Evolutionary conservation across 345 rosid genomes (phyloP).

Genomic region (Limnanthes douglasii): DNA sequence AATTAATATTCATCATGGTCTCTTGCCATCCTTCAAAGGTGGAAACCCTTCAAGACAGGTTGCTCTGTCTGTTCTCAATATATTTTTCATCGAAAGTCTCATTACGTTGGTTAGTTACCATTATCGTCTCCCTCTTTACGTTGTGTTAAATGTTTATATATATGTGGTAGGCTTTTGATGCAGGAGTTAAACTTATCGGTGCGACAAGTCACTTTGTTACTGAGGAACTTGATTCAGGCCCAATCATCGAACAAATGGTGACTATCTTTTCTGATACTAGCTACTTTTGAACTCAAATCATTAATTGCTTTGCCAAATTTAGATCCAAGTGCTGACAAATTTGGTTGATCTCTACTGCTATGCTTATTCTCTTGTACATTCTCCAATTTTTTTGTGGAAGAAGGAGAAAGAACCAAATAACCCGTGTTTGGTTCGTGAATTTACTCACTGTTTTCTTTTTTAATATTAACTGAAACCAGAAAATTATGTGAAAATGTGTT

Average conservation of each 20-base stretch:
- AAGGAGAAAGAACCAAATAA: too few species aligned
- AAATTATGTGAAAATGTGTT: too few species aligned
- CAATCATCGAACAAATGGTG: conserved; percentile 97
- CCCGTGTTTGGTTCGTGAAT: too few species aligned
- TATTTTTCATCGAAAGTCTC: too few species aligned
- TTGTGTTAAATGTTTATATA: too few species aligned
- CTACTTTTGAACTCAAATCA: conserved; percentile 1
- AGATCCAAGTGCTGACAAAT: not conserved
- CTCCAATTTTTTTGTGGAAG: too few species aligned
- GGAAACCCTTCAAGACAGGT: conserved; percentile 81
- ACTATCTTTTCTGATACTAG: conserved; percentile 7
- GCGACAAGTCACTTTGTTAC: conserved; percentile 94
- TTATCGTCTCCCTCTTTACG: too few species aligned
- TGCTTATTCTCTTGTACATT: too few species aligned
- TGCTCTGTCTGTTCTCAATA: conserved; percentile 6
- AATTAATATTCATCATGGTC: conserved; percentile 98
- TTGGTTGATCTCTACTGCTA: too few species aligned
- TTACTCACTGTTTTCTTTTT: too few species aligned
- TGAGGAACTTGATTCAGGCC: conserved; percentile 91
- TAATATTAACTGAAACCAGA: too few species aligned
- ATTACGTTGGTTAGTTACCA: too few species aligned
- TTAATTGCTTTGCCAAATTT: conserved; percentile 6
- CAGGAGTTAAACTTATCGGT: conserved; percentile 91
- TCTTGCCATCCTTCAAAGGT: conserved; percentile 95
- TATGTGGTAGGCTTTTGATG: conserved; percentile 91